phyloP scores from a whole-genome alignment of 306 rosid genomes.

The Rosa lucieae region DNA sequence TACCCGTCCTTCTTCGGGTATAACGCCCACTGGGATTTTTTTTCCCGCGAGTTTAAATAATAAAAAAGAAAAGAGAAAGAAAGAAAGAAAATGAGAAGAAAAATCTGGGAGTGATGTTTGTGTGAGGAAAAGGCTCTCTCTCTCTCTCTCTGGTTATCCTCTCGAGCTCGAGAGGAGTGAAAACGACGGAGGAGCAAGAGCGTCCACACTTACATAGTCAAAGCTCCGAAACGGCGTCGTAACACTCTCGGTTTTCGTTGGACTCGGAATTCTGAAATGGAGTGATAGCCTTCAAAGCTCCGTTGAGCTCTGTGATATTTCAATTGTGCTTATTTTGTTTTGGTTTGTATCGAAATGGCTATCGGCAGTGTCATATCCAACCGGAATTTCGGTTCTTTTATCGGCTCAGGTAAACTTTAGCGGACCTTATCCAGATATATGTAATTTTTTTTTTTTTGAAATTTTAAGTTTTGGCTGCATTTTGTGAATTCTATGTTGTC shows the following conservation, averaged over 20 bases:
- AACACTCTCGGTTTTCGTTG: not conserved
- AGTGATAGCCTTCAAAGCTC: conserved; percentile 6
- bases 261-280: conserved; percentile 33
- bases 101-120: conserved; percentile 12
- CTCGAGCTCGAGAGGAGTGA: conserved; percentile 20
- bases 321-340: not conserved
- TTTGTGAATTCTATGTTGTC: conserved; percentile 12
- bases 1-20: conserved; percentile 42
- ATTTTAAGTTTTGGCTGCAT: conserved; percentile 13
- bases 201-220: not conserved
- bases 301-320: not conserved
- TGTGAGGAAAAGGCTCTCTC: conserved; percentile 22
- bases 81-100: not conserved
- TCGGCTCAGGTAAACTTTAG: conserved; percentile 42
- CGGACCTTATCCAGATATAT: not conserved
- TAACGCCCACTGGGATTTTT: conserved; percentile 46
- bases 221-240: conserved; percentile 32
- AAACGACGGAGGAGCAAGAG: conserved; percentile 12
- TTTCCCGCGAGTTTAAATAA: conserved; percentile 41
- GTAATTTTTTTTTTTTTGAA: not conserved
- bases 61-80: not conserved
- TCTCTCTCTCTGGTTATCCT: conserved; percentile 51
- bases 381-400: conserved; percentile 60
- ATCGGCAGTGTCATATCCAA: conserved; percentile 66
- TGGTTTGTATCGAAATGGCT: conserved; percentile 43